A percentile compares a stretch with the other conserved stretches of the same genome.
These are phyloP conservation scores for Pichia sp. DNA, from an alignment of 1,139 yeast species.

Conservation along the genomic window DNA sequence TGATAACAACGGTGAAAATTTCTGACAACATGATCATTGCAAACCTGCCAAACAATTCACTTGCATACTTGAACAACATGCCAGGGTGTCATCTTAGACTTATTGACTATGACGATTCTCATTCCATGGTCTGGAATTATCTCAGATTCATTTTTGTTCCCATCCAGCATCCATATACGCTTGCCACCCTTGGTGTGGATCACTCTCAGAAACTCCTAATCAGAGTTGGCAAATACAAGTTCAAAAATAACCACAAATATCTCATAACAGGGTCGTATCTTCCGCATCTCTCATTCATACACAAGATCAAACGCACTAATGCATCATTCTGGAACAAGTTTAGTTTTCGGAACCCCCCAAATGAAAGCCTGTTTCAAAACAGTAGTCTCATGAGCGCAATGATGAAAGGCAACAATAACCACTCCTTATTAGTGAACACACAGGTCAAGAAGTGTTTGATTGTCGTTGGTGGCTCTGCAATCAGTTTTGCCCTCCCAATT, in stretches of 20 bases:
- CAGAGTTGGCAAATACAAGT: constrained; percentile 59
- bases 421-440: constrained; percentile 26
- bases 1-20: constrained; percentile 36
- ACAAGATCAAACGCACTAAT: constrained; percentile 4
- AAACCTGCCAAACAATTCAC: constrained; percentile 39
- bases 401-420: constrained; percentile 11
- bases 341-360: no score
- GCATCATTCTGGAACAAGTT: no score
- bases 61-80: constrained; percentile 30
- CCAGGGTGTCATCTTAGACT: constrained; percentile 54
- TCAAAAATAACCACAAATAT: constrained; percentile 46
- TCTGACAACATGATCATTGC: constrained; percentile 42
- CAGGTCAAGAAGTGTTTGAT: constrained; percentile 46
- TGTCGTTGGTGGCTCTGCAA: constrained; percentile 74
- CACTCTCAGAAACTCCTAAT: constrained; percentile 42
- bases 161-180: constrained; percentile 51
- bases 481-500: constrained; percentile 75
- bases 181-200: constrained; percentile 49
- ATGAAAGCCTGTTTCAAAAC: no score
- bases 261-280: constrained; percentile 71
- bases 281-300: constrained; percentile 42
- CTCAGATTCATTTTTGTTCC: constrained; percentile 31
- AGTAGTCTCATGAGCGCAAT: not conserved
- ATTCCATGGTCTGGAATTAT: constrained; percentile 31
- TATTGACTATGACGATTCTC: constrained; percentile 32